Base-by-base conservation (phyloP, 75 land plant genomes). In the Pseudotsuga menziesii region DNA sequence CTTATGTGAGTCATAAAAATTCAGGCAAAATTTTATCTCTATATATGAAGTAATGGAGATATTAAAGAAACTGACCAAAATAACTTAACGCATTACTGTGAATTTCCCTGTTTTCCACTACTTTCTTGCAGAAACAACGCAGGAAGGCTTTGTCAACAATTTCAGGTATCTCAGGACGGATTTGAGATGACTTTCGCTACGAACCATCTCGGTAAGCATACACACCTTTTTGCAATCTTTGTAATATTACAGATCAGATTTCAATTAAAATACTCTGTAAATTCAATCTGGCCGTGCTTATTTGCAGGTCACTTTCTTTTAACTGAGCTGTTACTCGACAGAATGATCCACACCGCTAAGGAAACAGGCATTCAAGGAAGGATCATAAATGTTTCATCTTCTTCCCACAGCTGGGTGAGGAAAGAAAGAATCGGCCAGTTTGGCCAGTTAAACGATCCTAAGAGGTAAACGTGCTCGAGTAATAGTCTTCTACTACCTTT, bases 141-240 rank as follows among this genome's bases (percentile, higher is more conserved):
- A 0, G 95, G 95, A 3, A 89, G 80, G 44, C 86, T 86, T 73
- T 80, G 85, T 3, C 70, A 76, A 64, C 58, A 75, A 44, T 88
- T 86, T 52, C 81, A 77, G 8, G 26, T 83, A 13, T 83, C 91
- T 0, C 91, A 90, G 52, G 93, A 93, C 39, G 95, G 95, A 12
- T 74, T 90, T 22, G 95, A 93, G 79, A 90, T 93, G 95, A 85
- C 86, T 2, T 93, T 93, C 62, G 95, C 95, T 13, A 90, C 92
- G 8, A 93, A 93, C 58, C 86, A 93, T 73, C 66, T 93, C 3
- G 95, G 95, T 90, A 78, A 58, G 25, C 23, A 58, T 15, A 44
- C 26, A 27, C 5, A 52, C 22, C 23, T 35, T 27, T 61, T 32
- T 74, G 36, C 14, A 13, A 2, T 23, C 26, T 62, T 62, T 22